Evolutionary conservation across 2,329 filamentous ascomycete species (phyloP), one percentile per base, ranked within the genome.

Genomic region (Leptoxyphium fumago): DNA sequence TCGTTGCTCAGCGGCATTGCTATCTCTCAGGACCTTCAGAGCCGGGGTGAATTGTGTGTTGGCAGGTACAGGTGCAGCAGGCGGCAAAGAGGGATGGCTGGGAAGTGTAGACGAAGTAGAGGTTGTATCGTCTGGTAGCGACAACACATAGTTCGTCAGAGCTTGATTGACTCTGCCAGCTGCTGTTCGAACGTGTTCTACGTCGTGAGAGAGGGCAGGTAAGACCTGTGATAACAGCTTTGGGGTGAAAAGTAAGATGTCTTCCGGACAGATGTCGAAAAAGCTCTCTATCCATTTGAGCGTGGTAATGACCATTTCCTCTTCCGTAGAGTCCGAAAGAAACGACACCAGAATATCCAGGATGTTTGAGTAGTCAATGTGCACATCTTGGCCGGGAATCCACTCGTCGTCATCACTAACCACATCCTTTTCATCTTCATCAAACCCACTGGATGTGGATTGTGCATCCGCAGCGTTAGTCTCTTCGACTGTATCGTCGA

Each of bases 271-370:
- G 39, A 98, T 96, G 50, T 96, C 88, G 53, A 98, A 82, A 60
- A 98, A 95, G 47, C 83, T 84, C 52, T 95, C 87, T 50, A 98
- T 87, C 91, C 91, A 98, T 49, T 86, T 78, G 26, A 98, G 70
- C 2, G 88, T 87, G 43, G 94, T 93, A 34, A 95, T 72, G 39
- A 95, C 75, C 50, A 93, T 88, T 56, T 94, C 85, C 60, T 96
- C 87, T 60, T 95, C 88, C 80, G 59, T 52, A 2, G 84, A 82
- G 14, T 85, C 84, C 55, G 94, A 84, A 39, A 98, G 73, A 50
- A 91, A 95, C 10, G 81, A 80, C 2, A 94, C 87, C 38, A 98
- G 66, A 43, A 96, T 98, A 53, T 93, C 84, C 40, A 98, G 67
- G 30, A 98, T 94, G 52, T 82, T 85, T 47, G 84, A 80, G 63